Percentiles rank a stretch among this genome's conserved stretches.
Evolutionary conservation across 257 asterid genomes (phyloP).

Genomic region (Solanum chiquidenum): DNA sequence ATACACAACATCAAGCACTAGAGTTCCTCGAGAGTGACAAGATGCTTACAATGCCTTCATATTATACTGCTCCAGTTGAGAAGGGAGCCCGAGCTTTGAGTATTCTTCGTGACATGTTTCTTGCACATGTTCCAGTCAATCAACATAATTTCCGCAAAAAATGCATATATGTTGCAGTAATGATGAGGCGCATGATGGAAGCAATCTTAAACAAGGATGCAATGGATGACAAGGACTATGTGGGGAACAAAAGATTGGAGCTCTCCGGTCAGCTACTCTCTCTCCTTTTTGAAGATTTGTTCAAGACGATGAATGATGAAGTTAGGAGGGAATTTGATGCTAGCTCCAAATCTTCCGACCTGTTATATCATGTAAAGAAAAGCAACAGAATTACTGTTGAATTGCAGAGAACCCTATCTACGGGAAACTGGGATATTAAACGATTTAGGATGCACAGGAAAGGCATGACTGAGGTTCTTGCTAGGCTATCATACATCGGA

Average conservation of each 20-base stretch:
- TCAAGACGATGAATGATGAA: constrained; percentile 82
- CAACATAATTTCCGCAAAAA: constrained; percentile 68
- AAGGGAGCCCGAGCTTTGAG: constrained; percentile 67
- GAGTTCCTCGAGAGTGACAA: constrained; percentile 52
- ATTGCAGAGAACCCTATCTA: constrained; percentile 76
- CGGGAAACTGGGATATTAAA: constrained; percentile 84
- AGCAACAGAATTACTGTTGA: constrained; percentile 32
- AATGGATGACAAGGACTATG: constrained; percentile 97
- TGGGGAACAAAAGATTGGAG: constrained; percentile 93
- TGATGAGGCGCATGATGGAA: constrained; percentile 95
- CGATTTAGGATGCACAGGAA: constrained; percentile 79
- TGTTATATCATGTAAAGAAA: constrained; percentile 24
- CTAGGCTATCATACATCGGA: constrained; percentile 76
- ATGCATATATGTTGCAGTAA: constrained; percentile 89
- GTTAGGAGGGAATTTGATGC: constrained; percentile 28
- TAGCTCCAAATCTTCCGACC: constrained; percentile 38
- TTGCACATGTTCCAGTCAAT: constrained; percentile 72
- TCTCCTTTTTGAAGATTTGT: constrained; percentile 89
- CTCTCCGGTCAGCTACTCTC: constrained; percentile 86
- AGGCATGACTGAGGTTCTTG: constrained; percentile 91
- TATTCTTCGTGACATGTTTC: constrained; percentile 52
- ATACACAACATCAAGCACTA: constrained; percentile 64
- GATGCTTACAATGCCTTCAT: constrained; percentile 34
- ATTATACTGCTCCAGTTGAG: constrained; percentile 7
- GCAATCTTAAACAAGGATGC: constrained; percentile 91